A percentile compares a stretch with the other conserved stretches of the same genome.
phyloP scores from a whole-genome alignment of 129 eudicot genomes.

The Tagetes erecta region DNA sequence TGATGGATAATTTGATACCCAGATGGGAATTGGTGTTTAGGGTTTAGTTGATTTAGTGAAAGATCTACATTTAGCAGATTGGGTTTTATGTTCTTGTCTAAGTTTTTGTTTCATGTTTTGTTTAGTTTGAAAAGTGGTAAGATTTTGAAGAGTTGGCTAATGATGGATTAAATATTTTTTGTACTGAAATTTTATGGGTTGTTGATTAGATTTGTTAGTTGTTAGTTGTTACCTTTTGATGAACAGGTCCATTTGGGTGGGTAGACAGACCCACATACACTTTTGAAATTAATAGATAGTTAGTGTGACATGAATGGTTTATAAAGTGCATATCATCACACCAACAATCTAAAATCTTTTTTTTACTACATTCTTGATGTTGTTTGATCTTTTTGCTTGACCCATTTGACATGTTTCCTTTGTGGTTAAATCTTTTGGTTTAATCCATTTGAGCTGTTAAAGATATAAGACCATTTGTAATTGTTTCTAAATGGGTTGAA shows the following conservation, averaged over 20 bases:
- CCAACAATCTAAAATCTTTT: not conserved
- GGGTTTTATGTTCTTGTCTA: not conserved
- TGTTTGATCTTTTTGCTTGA: not conserved
- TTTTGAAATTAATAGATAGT: not conserved
- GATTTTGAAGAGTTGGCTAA: not conserved
- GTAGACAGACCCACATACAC: not conserved
- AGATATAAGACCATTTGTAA: not conserved
- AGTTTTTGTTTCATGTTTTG: not conserved
- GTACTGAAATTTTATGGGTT: not conserved
- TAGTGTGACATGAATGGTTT: not conserved
- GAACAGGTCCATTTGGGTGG: not conserved
- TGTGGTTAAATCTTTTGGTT: slow-evolving; percentile 2
- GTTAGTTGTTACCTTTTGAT: too few relatives aligned
- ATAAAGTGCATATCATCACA: not conserved
- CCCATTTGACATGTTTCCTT: not conserved
- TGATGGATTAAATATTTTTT: not conserved
- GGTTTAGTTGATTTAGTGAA: slow-evolving; percentile 1
- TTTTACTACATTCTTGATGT: slow-evolving; percentile 4
- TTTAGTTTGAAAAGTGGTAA: not conserved
- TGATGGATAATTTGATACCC: not conserved
- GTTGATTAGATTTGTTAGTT: not conserved
- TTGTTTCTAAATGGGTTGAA: not conserved
- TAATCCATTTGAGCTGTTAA: not conserved
- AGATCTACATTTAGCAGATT: not conserved
- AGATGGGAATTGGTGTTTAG: not conserved